Conservation (phyloP, 768 basidiomycete species). For the Suillus paluster region DNA sequence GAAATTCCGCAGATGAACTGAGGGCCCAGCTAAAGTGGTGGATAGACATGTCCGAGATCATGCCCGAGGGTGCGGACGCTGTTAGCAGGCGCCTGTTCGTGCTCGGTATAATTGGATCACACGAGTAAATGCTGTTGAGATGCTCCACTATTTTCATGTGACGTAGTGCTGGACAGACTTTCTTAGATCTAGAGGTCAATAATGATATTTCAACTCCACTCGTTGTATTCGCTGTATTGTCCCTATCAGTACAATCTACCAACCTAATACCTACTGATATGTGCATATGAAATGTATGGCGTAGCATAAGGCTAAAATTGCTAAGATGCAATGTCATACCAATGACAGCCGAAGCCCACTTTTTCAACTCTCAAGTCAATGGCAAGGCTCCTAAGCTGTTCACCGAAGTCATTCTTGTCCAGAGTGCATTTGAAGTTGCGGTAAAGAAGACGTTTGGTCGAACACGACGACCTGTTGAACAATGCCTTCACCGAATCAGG, state of each 20-base stretch:
- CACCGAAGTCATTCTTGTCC: not conserved
- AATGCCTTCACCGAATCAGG: constrained; percentile 6
- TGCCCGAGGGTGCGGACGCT: constrained; percentile 39
- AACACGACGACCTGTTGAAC: not conserved
- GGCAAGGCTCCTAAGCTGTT: not conserved
- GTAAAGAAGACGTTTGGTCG: constrained; percentile 3
- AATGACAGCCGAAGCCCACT: not conserved
- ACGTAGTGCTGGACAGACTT: not conserved
- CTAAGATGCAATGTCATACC: not conserved
- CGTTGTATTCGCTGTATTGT: constrained; percentile 1
- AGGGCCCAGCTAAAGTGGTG: constrained; percentile 64
- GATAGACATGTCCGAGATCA: constrained; percentile 53
- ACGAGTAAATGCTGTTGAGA: constrained; percentile 18
- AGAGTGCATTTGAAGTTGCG: not conserved
- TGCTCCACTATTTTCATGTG: not conserved
- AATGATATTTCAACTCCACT: constrained; percentile 6
- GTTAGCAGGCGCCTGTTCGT: constrained; percentile 56
- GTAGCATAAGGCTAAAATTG: not conserved
- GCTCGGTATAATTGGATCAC: constrained; percentile 42
- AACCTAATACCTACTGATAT: constrained; percentile 1
- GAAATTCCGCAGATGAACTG: constrained; percentile 46
- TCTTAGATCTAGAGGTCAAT: constrained; percentile 4
- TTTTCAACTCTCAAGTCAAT: not conserved
- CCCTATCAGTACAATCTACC: not conserved
- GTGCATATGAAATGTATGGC: not conserved